phyloP scores from a whole-genome alignment of 2,329 filamentous ascomycete species.

The Sporothrix inflata region DNA sequence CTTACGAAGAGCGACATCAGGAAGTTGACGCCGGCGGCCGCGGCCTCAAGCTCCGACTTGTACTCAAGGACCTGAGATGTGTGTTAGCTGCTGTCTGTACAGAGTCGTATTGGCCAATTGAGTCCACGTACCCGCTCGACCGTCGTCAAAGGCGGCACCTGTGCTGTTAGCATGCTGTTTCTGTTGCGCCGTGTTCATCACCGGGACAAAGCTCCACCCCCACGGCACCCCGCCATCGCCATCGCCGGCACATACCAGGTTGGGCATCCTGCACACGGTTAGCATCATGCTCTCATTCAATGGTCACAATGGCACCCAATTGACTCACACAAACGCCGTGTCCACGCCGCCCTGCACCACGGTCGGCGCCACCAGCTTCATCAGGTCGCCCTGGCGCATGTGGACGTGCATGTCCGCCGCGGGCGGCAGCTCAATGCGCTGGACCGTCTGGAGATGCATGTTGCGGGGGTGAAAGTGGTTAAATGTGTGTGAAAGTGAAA shows the following conservation, averaged over 20 bases:
- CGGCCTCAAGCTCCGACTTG: conserved; percentile 60
- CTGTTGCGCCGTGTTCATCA: background rate
- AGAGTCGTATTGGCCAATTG: background rate
- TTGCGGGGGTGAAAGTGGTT: conserved; percentile 8
- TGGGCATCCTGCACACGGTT: conserved; percentile 62
- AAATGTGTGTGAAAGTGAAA: too few relatives aligned
- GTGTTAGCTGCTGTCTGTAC: conserved; percentile 30
- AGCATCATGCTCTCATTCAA: conserved; percentile 51
- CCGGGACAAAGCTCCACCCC: background rate
- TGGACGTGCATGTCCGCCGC: conserved; percentile 73
- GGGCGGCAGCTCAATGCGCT: conserved; percentile 58
- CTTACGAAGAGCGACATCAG: conserved; percentile 69
- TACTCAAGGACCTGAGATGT: conserved; percentile 65
- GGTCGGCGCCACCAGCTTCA: conserved; percentile 57
- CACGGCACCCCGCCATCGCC: background rate
- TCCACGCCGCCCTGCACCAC: conserved; percentile 41
- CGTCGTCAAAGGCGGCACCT: conserved; percentile 34
- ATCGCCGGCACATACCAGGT: conserved; percentile 30
- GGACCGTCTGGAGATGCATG: conserved; percentile 39
- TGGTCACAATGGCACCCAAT: background rate
- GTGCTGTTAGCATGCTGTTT: conserved; percentile 5
- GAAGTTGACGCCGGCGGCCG: conserved; percentile 66
- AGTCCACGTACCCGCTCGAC: conserved; percentile 29
- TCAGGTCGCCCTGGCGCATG: conserved; percentile 68
- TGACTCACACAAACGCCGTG: conserved; percentile 35